phyloP scores from a whole-genome alignment of 257 asterid genomes.

The Solanum clarkiae region DNA sequence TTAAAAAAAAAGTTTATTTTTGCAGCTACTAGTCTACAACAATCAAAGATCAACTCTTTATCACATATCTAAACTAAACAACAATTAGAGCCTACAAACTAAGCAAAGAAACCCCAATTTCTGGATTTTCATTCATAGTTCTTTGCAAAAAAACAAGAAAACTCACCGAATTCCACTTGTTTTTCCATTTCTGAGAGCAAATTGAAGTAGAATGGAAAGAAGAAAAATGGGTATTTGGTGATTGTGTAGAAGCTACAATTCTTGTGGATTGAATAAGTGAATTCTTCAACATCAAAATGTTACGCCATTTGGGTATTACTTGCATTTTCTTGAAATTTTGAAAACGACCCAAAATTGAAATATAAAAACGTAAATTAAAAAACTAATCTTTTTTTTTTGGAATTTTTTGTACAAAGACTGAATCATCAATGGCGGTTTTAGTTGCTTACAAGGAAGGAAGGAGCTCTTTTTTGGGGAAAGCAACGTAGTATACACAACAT shows the following conservation, averaged over 20 bases:
- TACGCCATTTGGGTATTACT: constrained; percentile 50
- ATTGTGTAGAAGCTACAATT: constrained; percentile 3
- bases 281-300: constrained; percentile 24
- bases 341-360: background rate
- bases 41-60: background rate
- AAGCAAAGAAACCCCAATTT: background rate
- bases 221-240: constrained; percentile 15
- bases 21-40: background rate
- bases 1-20: background rate
- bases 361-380: background rate
- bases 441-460: background rate
- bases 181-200: constrained; percentile 37
- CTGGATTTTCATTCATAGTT: background rate
- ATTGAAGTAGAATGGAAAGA: constrained; percentile 44
- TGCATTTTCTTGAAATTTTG: constrained; percentile 26
- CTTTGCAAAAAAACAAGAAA: background rate
- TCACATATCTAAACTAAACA: background rate
- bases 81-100: background rate
- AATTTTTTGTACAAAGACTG: background rate
- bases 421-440: background rate
- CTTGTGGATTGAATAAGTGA: constrained; percentile 24
- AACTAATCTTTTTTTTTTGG: background rate
- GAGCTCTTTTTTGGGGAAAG: background rate
- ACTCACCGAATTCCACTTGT: constrained; percentile 41
- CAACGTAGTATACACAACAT: background rate